Base-by-base conservation (phyloP, 2,329 filamentous ascomycete genomes). In the Dactylellina parvicollis region DNA sequence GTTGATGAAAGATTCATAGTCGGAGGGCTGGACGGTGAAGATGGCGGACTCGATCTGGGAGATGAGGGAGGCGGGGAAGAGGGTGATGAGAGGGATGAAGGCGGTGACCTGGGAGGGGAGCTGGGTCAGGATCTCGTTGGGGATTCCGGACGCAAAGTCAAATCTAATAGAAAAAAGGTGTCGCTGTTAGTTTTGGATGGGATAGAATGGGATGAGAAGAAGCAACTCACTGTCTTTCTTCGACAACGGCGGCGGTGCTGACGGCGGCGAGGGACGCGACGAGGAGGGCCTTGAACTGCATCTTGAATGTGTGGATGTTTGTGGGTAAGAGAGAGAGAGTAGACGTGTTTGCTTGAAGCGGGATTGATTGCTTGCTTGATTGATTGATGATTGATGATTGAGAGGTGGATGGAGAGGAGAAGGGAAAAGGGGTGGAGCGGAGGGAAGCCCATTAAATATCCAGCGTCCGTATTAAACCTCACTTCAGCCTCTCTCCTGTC, bases 221-320 rank as follows among this genome's bases (percentile, higher is more conserved):
- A 22, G 9, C 9, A 9, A 70, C 69, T 56, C 56, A 73, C 69
- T 60, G 57, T 55, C 60, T 52, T 28, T 66, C 38, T 12, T 73
- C 60, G 46, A 60, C 52, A 18, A 60, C 60, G 10, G 60, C 60
- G 28, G 69, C 60, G 47, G 46, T 66, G 60, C 60, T 22, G 40
- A 52, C 4, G 36, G 69, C 20, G 47, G 69, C 69, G 26, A 73
- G 55, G 14, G 52, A 36, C 24, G 69, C 49, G 46, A 73, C 52
- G 54, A 73, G n/a, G 60, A 73, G 46, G 40, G 49, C 44, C 54
- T 73, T 73, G 54, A 73, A 22, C 38, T 73, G 69, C 69, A 73
- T 73, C 46, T 34, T 72, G 67, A 46, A 28, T 24, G 46, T 50
- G 18, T 24, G 16, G n/a, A 40, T 16, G 52, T 55, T 8, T 42